These are phyloP conservation scores for Pisolithus microcarpus DNA, from an alignment of 768 basidiomycete species.

Conservation along the genomic window DNA sequence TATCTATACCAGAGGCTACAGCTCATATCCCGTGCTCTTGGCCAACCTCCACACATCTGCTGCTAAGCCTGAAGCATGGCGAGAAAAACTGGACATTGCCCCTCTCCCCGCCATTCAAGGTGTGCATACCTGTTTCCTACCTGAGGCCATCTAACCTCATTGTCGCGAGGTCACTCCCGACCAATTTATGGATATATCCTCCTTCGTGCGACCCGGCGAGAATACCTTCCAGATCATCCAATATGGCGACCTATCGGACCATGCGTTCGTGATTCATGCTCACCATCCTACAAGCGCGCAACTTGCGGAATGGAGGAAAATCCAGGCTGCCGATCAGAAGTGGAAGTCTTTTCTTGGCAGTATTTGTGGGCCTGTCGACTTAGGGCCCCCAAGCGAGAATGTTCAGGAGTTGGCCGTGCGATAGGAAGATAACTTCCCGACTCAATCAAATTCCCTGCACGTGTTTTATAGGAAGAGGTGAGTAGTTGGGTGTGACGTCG, in stretches of 20 bases:
- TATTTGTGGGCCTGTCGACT: slow-evolving; percentile 7
- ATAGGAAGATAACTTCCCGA: not conserved
- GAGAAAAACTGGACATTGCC: slow-evolving; percentile 9
- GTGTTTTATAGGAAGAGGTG: not conserved
- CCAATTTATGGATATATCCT: slow-evolving; percentile 45
- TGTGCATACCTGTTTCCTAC: slow-evolving; percentile 22
- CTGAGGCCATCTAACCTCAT: not conserved
- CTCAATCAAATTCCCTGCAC: not conserved
- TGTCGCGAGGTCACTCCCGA: slow-evolving; percentile 37
- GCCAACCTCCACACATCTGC: slow-evolving; percentile 30
- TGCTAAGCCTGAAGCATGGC: slow-evolving; percentile 7
- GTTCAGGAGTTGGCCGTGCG: not conserved
- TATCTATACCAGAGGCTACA: slow-evolving; percentile 16
- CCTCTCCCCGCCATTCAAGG: slow-evolving; percentile 27
- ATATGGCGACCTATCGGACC: slow-evolving; percentile 35
- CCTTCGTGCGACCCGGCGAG: slow-evolving; percentile 32
- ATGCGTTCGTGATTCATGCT: slow-evolving; percentile 39
- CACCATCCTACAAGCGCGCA: slow-evolving; percentile 46
- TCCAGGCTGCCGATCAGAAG: slow-evolving; percentile 9
- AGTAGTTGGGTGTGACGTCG: not conserved
- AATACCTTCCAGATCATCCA: slow-evolving; percentile 42
- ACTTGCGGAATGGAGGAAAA: slow-evolving; percentile 21
- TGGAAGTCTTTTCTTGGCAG: slow-evolving; percentile 16
- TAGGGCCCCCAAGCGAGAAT: not conserved
- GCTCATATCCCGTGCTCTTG: slow-evolving; percentile 32